These are phyloP conservation scores for Agarophyton chilense DNA, from an alignment of 23 red algal genomes.

Conservation along the genomic window DNA sequence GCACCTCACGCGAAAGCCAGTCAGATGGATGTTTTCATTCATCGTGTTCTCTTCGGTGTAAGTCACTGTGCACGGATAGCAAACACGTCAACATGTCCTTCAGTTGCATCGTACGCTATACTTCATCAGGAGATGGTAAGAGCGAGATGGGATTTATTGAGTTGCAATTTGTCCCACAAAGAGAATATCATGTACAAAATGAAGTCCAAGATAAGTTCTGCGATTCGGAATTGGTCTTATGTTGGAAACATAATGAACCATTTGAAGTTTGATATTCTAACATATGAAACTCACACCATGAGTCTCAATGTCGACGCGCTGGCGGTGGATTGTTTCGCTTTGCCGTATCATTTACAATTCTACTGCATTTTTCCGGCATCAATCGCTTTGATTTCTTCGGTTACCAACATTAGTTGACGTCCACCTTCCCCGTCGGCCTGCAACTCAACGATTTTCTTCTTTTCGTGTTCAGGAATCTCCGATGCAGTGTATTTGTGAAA, in stretches of 20 bases:
- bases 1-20: conserved; percentile 23
- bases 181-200: conserved; percentile 40
- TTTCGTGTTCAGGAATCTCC: too few species aligned
- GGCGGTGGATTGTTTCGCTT: conserved; percentile 6
- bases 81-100: not conserved
- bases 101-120: not conserved
- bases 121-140: conserved; percentile 42
- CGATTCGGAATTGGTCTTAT: not conserved
- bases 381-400: too few species aligned
- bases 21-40: conserved; percentile 42
- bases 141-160: conserved; percentile 53
- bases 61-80: not conserved
- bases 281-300: conserved; percentile 43
- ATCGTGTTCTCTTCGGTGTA: conserved; percentile 35
- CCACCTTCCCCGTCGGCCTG: too few species aligned
- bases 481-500: too few species aligned
- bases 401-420: too few species aligned
- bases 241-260: conserved; percentile 59
- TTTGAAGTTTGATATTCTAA: conserved; percentile 41
- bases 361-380: too few species aligned
- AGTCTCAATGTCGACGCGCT: conserved; percentile 53
- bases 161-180: conserved; percentile 20
- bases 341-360: too few species aligned
- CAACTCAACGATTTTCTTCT: too few species aligned
- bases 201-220: not conserved